A percentile compares a stretch with the other conserved stretches of the same genome.
Evolutionary conservation across 129 eudicot species (phyloP).

Genomic region (Saposhnikovia divaricata): DNA sequence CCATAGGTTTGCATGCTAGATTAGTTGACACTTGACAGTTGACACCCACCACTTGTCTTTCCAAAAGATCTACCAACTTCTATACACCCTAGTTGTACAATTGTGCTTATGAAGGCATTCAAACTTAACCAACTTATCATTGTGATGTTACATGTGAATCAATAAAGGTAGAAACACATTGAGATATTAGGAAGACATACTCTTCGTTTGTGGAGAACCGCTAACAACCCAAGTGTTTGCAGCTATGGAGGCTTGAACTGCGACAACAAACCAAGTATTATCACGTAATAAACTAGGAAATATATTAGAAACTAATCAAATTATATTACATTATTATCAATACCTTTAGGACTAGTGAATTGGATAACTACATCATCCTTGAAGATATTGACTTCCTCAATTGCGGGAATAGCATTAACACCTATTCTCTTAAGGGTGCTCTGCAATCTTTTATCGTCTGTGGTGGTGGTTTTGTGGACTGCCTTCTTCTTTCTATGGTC

Average conservation of each 20-base stretch:
- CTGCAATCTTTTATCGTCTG: not conserved
- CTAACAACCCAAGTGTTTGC: conserved; percentile 5
- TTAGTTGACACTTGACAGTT: not conserved
- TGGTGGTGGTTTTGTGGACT: not conserved
- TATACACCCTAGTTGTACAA: not conserved
- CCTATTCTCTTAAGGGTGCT: conserved; percentile 1
- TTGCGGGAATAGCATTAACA: conserved; percentile 1
- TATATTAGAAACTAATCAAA: not conserved
- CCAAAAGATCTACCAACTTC: not conserved
- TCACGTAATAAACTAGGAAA: not conserved
- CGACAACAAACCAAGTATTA: not conserved
- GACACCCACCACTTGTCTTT: not conserved
- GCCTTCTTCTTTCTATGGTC: not conserved
- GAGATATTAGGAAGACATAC: not conserved
- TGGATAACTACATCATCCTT: conserved; percentile 2
- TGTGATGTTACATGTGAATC: not conserved
- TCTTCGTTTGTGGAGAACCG: conserved; percentile 2
- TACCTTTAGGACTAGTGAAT: not conserved
- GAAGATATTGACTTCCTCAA: conserved; percentile 2
- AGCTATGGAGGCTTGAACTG: conserved; percentile 1
- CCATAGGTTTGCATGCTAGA: not conserved
- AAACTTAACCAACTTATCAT: not conserved
- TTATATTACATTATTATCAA: not conserved
- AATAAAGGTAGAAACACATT: not conserved
- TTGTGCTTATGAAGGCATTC: not conserved